Conservation (phyloP, 768 basidiomycete species). For the Pisolithus orientalis region DNA sequence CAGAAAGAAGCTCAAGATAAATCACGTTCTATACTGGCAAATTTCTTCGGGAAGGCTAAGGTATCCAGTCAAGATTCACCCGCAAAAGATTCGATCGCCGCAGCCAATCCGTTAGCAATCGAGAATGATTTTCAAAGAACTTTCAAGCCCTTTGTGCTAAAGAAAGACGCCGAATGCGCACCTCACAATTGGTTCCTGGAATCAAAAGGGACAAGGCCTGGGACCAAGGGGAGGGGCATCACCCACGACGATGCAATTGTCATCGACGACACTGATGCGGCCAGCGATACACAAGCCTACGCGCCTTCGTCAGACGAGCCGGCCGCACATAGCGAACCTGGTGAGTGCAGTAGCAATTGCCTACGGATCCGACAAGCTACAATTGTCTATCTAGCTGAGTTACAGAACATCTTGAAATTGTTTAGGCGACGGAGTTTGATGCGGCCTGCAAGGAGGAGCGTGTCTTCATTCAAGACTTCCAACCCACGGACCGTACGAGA, state of each 20-base stretch:
- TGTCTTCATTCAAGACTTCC: constrained; percentile 24
- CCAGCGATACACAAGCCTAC: constrained; percentile 4
- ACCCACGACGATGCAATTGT: constrained; percentile 48
- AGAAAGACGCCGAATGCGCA: constrained; percentile 68
- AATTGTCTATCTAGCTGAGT: constrained; percentile 1
- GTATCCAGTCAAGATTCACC: constrained; percentile 16
- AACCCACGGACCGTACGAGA: constrained; percentile 37
- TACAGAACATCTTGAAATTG: constrained; percentile 17
- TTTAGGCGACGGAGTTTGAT: constrained; percentile 25
- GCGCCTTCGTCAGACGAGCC: neutral
- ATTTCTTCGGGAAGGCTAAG: constrained; percentile 69
- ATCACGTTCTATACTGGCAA: constrained; percentile 70
- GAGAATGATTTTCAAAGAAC: constrained; percentile 63
- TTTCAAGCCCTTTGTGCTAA: constrained; percentile 76
- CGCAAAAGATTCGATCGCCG: constrained; percentile 20
- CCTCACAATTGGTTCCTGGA: constrained; percentile 64
- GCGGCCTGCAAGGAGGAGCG: constrained; percentile 15
- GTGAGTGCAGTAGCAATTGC: neutral
- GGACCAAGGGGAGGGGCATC: constrained; percentile 13
- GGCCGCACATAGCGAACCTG: neutral
- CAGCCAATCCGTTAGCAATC: constrained; percentile 28
- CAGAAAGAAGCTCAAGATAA: constrained; percentile 64
- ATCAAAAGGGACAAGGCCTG: constrained; percentile 18
- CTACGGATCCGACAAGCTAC: neutral
- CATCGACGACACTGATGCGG: constrained; percentile 35